Conservation (phyloP, 306 rosid genomes). For the Vigna nakashimae region DNA sequence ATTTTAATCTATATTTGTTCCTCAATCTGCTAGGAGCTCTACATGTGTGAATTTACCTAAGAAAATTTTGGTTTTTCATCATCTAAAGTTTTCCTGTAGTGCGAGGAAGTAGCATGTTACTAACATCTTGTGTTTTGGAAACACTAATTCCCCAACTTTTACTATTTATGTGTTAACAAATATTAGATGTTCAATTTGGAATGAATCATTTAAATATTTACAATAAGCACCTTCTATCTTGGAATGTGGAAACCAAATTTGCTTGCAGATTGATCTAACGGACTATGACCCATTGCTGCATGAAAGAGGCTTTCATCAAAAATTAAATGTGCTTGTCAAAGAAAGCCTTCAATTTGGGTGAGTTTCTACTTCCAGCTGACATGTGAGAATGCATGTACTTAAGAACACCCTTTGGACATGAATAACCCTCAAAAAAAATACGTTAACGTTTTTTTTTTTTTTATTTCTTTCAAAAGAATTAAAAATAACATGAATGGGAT, state of each 20-base stretch:
- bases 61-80: slow-evolving; percentile 28
- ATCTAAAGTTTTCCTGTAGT: slow-evolving; percentile 6
- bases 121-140: no score
- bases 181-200: slow-evolving; percentile 37
- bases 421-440: slow-evolving; percentile 22
- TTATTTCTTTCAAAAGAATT: not conserved
- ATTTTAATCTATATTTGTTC: slow-evolving; percentile 28
- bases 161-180: slow-evolving; percentile 11
- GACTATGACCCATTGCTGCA: slow-evolving; percentile 77
- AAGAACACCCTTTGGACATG: slow-evolving; percentile 33
- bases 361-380: slow-evolving; percentile 47
- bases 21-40: slow-evolving; percentile 25
- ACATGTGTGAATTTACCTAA: slow-evolving; percentile 14
- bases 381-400: slow-evolving; percentile 33
- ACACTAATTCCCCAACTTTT: slow-evolving; percentile 10
- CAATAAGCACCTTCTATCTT: slow-evolving; percentile 26
- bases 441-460: not conserved
- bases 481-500: slow-evolving; percentile 4
- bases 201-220: slow-evolving; percentile 30
- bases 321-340: slow-evolving; percentile 67
- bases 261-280: slow-evolving; percentile 67
- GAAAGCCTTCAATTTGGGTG: slow-evolving; percentile 70
- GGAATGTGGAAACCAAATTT: slow-evolving; percentile 42
- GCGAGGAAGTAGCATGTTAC: slow-evolving; percentile 3
- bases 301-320: slow-evolving; percentile 82